Evolutionary conservation across 768 basidiomycete species (phyloP), one percentile per base, ranked within the genome.

Genomic region (Mycena filopes): DNA sequence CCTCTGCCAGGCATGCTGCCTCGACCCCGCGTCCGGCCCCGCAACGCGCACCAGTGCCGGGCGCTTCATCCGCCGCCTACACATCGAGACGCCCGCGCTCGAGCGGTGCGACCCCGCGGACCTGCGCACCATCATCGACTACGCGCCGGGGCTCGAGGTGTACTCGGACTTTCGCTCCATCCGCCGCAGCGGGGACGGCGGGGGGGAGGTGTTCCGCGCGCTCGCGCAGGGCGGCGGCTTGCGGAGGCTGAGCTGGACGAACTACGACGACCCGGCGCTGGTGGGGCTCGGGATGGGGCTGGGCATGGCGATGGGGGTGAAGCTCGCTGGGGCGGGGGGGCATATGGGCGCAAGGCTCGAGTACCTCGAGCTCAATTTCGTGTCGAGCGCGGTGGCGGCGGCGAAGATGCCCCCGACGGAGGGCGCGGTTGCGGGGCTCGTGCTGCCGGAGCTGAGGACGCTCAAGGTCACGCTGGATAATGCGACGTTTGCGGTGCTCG

Each of bases 401-500:
- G 8, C 43, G n/a, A 5, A 5, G 21, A 21, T 12, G n/a, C 21
- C n/a, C 8, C n/a, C 5, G 33, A 33, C 9, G 36, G 7, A 11
- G 11, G n/a, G n/a, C 21, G 23, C 21, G 21, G n/a, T 12, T 5
- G 11, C 43, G 11, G 21, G 43, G 45, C 11, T 29, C 25, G 47
- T 25, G 4, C 49, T 50, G 9, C 90, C 91, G 15, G 81, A 85
- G 15, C 80, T 93, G n/a, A 81, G 83, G 18, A 86, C 90, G 1
- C 83, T 93, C 53, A 92, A 91, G 73, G 83, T 89, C 4, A 87
- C 88, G 2, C 81, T 93, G 36, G 89, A 91, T 76, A 89, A 91
- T 65, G 85, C 85, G 6, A 91, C 90, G 12, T 91, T 92, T 64
- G 80, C 83, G 4, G 85, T 89, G 13, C 85, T 92, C 25, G 82